A percentile compares a stretch with the other conserved stretches of the same genome.
Evolutionary conservation across 768 basidiomycete species (phyloP).

Genomic region (Lanmaoa rubissima): DNA sequence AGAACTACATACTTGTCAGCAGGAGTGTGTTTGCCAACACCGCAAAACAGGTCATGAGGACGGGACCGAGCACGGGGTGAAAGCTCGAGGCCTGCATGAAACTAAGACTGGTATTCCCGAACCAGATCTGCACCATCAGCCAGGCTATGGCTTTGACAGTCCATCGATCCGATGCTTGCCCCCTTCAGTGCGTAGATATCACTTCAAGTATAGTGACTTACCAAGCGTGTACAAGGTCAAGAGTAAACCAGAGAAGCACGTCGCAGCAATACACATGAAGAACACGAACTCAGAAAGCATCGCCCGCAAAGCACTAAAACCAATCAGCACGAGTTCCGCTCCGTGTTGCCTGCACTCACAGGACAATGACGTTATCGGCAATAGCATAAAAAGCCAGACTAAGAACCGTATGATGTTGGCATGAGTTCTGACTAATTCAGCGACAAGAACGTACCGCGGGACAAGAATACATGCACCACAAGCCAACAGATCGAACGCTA

Average conservation of each 20-base stretch:
- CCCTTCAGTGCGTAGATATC: conserved; percentile 24
- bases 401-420: neutral
- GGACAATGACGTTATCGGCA: conserved; percentile 72
- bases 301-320: conserved; percentile 64
- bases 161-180: conserved; percentile 32
- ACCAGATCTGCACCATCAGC: conserved; percentile 88
- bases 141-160: conserved; percentile 59
- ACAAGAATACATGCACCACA: conserved; percentile 85
- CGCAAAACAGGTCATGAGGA: conserved; percentile 78
- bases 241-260: conserved; percentile 79
- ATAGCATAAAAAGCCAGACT: conserved; percentile 80
- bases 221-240: conserved; percentile 56
- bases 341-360: conserved; percentile 45
- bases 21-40: conserved; percentile 77
- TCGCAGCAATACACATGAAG: conserved; percentile 73
- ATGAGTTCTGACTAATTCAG: neutral
- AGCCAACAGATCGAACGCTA: conserved; percentile 81
- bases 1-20: conserved; percentile 61
- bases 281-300: conserved; percentile 81
- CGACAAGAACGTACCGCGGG: conserved; percentile 52
- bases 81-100: conserved; percentile 58
- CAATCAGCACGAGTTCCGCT: conserved; percentile 5
- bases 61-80: conserved; percentile 70
- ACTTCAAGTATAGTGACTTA: conserved; percentile 10
- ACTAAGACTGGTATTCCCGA: conserved; percentile 69